A percentile compares a stretch with the other conserved stretches of the same genome.
Conservation (phyloP, 352 stramenopile genomes). For the Globisporangium cederbergense region DNA sequence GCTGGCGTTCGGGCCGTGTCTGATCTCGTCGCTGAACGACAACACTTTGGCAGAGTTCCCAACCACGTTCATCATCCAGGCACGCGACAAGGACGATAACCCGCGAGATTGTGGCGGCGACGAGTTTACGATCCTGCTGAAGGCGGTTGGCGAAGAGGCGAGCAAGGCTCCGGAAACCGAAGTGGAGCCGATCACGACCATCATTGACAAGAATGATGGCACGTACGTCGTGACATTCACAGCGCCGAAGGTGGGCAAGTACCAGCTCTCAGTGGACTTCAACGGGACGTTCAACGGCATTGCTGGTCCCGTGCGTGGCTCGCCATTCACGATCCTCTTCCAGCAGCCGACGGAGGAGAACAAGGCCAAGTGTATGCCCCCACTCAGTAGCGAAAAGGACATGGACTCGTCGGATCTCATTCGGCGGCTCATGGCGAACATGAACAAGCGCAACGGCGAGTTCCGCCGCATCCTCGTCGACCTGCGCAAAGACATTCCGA, state of each 20-base stretch:
- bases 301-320: conserved; percentile 92
- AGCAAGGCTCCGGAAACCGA: conserved; percentile 27
- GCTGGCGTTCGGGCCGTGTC: conserved; percentile 92
- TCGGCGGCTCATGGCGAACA: conserved; percentile 67
- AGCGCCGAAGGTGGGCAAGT: conserved; percentile 74
- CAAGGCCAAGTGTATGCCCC: conserved; percentile 68
- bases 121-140: conserved; percentile 87
- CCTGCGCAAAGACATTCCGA: conserved; percentile 79
- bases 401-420: conserved; percentile 72
- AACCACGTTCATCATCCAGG: conserved; percentile 91
- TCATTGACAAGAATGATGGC: conserved; percentile 91
- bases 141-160: conserved; percentile 30
- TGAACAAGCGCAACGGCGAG: conserved; percentile 85
- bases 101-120: conserved; percentile 93
- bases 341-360: conserved; percentile 61
- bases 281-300: conserved; percentile 91
- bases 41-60: conserved; percentile 62
- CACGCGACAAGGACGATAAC: conserved; percentile 85
- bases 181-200: conserved; percentile 29
- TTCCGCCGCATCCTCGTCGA: conserved; percentile 78
- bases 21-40: conserved; percentile 63
- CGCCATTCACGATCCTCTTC: conserved; percentile 78
- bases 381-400: conserved; percentile 64
- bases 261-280: conserved; percentile 89
- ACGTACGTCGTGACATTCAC: conserved; percentile 93